Percentiles rank a stretch among this genome's conserved stretches.
phyloP scores from a whole-genome alignment of 2,329 filamentous ascomycete genomes.

The Graphilbum fragrans region DNA sequence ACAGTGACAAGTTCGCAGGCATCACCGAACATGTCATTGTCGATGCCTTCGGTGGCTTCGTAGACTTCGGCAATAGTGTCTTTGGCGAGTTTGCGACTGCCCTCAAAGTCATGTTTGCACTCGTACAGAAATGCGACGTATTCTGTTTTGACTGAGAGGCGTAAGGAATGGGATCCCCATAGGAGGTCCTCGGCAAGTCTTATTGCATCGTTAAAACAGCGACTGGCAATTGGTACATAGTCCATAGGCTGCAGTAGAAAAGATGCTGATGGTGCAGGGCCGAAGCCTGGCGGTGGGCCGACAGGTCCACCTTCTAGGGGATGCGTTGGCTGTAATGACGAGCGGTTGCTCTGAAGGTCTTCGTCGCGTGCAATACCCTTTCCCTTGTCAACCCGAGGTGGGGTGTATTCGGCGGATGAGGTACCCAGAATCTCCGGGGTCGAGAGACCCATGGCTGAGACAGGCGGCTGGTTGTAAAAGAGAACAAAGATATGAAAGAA shows the following conservation, averaged over 20 bases:
- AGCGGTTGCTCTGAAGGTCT: constrained; percentile 22
- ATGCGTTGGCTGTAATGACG: constrained; percentile 35
- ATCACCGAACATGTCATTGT: constrained; percentile 90
- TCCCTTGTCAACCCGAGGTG: constrained; percentile 31
- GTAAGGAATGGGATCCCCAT: constrained; percentile 79
- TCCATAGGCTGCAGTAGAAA: constrained; percentile 71
- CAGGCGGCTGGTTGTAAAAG: constrained; percentile 80
- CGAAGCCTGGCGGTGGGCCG: constrained; percentile 42
- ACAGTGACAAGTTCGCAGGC: constrained; percentile 80
- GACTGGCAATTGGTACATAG: constrained; percentile 71
- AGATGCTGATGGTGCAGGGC: constrained; percentile 40
- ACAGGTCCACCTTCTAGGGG: constrained; percentile 47
- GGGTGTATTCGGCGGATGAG: constrained; percentile 17
- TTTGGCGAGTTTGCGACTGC: constrained; percentile 64
- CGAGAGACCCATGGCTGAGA: constrained; percentile 48
- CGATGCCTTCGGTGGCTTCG: constrained; percentile 80
- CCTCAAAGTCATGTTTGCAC: constrained; percentile 71
- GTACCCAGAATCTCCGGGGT: constrained; percentile 30
- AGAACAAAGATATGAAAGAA: constrained; percentile 96
- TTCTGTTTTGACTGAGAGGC: constrained; percentile 82
- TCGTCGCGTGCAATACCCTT: constrained; percentile 32
- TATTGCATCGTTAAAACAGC: constrained; percentile 69
- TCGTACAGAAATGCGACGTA: constrained; percentile 91
- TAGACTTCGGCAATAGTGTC: constrained; percentile 84
- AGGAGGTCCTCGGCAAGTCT: constrained; percentile 62